Evolutionary conservation across 441 rosid species (phyloP).

Genomic region (Capsella rubella): DNA sequence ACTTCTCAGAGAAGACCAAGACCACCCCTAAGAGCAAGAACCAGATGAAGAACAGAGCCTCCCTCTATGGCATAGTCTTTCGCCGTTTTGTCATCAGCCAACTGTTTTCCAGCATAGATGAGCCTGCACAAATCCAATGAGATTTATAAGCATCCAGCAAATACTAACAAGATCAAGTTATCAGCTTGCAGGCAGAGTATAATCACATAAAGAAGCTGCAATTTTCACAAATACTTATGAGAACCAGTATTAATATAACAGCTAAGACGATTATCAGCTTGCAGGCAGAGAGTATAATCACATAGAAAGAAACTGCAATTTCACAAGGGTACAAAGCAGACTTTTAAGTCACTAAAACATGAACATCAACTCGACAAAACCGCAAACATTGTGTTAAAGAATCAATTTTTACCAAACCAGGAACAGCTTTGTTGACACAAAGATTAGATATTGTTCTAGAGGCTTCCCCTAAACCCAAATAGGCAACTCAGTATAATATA

Average conservation of each 20-base stretch:
- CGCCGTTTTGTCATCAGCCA: conserved; percentile 93
- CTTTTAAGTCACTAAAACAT: neutral
- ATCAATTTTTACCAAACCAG: neutral
- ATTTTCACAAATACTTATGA: neutral
- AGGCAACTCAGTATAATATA: conserved; percentile 7
- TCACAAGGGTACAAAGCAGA: neutral
- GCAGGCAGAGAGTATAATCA: no score
- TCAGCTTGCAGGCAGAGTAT: neutral
- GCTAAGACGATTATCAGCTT: no score
- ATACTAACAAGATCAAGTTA: neutral
- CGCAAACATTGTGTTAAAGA: neutral
- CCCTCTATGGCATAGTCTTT: conserved; percentile 88
- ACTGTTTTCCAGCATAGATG: conserved; percentile 93
- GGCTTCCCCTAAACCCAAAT: neutral
- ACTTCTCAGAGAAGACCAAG: conserved; percentile 27
- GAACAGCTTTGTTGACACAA: no score
- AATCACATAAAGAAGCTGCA: neutral
- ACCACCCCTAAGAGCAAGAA: conserved; percentile 94
- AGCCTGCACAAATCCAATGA: conserved; percentile 59
- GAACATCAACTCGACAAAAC: neutral
- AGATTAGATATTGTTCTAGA: neutral
- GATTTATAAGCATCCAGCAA: neutral
- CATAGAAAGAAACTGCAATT: neutral
- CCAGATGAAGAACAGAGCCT: conserved; percentile 97
- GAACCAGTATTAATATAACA: no score